Conservation (phyloP, 2,329 filamentous ascomycete species). For the Beauveria scarabaeidicola region DNA sequence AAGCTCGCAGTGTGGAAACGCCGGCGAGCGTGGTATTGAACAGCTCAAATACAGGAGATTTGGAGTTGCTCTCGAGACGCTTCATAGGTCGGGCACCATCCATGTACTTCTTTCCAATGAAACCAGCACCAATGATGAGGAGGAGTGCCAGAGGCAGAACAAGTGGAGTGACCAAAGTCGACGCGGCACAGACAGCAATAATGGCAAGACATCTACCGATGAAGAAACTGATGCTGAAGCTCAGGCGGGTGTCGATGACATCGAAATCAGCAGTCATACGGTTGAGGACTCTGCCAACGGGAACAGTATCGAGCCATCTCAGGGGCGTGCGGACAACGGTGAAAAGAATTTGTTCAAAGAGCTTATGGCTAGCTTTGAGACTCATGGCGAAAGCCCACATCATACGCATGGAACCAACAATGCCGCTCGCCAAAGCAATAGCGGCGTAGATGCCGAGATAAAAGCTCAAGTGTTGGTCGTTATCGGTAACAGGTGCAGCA, state of each 20-base stretch:
- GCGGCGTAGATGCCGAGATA: constrained; percentile 62
- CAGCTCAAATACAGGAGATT: constrained; percentile 73
- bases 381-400: constrained; percentile 56
- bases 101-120: constrained; percentile 55
- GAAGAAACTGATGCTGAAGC: constrained; percentile 53
- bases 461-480: constrained; percentile 40
- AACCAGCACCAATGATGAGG: constrained; percentile 49
- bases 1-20: constrained; percentile 67
- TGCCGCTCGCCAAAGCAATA: constrained; percentile 47
- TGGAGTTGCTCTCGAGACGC: constrained; percentile 66
- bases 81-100: constrained; percentile 67
- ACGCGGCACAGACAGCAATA: constrained; percentile 57
- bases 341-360: constrained; percentile 60
- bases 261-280: constrained; percentile 72
- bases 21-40: constrained; percentile 66
- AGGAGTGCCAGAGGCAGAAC: constrained; percentile 54
- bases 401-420: constrained; percentile 55
- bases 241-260: constrained; percentile 59
- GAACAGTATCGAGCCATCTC: constrained; percentile 74
- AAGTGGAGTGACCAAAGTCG: constrained; percentile 56
- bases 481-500: constrained; percentile 20
- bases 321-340: constrained; percentile 63
- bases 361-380: constrained; percentile 56
- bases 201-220: constrained; percentile 53
- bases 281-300: constrained; percentile 67